Percentiles rank a stretch among this genome's conserved stretches.
These are phyloP conservation scores for Puya raimondii DNA, from an alignment of 176 grass and related monocot species.

Conservation along the genomic window DNA sequence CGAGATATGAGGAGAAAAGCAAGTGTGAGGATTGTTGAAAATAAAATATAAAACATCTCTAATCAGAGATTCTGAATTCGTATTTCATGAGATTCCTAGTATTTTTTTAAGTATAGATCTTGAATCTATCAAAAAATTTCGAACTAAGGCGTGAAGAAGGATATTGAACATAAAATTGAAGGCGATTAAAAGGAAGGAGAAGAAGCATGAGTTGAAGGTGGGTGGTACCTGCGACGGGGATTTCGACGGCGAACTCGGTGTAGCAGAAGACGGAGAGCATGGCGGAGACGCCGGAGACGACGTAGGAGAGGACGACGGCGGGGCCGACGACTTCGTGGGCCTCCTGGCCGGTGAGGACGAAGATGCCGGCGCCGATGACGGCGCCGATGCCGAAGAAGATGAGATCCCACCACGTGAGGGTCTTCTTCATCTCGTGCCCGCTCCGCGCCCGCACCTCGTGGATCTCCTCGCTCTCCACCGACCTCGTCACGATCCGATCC, in stretches of 20 bases:
- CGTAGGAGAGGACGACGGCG: conserved; percentile 82
- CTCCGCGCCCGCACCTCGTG: conserved; percentile 46
- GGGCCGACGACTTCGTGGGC: conserved; percentile 46
- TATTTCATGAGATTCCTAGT: too few relatives aligned
- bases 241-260: conserved; percentile 95
- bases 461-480: conserved; percentile 41
- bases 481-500: conserved; percentile 42
- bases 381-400: conserved; percentile 75
- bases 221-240: conserved; percentile 68
- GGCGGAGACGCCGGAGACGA: conserved; percentile 74
- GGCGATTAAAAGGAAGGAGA: too few relatives aligned
- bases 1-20: too few relatives aligned
- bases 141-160: too few relatives aligned
- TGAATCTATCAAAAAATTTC: not conserved
- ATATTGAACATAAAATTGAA: too few relatives aligned
- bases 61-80: too few relatives aligned
- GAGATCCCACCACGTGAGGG: conserved; percentile 75
- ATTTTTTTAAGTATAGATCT: too few relatives aligned
- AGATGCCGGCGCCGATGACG: conserved; percentile 71
- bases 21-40: too few relatives aligned
- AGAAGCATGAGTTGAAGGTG: too few relatives aligned
- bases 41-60: too few relatives aligned
- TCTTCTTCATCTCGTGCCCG: conserved; percentile 58
- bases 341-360: conserved; percentile 70
- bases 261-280: conserved; percentile 98